phyloP scores from a whole-genome alignment of 805 yeast species.

The Priceomyces carsonii region DNA sequence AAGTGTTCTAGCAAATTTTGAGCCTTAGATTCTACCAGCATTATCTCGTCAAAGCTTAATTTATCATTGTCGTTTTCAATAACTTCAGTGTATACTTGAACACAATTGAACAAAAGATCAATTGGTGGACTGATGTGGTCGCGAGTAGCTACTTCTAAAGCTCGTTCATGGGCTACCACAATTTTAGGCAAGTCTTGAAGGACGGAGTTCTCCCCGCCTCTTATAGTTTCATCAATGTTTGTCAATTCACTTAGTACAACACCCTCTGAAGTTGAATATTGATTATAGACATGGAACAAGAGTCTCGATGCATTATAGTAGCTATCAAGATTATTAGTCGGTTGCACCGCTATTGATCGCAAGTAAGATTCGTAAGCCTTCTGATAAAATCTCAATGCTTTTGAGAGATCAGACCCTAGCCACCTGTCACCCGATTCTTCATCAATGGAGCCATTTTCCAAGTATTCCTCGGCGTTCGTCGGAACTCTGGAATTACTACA shows the following conservation, averaged over 20 bases:
- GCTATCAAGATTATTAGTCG: conserved; percentile 38
- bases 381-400: conserved; percentile 65
- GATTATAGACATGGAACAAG: conserved; percentile 57
- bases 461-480: conserved; percentile 49
- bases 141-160: conserved; percentile 22
- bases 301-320: conserved; percentile 62
- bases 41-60: conserved; percentile 13
- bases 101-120: conserved; percentile 50
- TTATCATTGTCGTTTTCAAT: conserved; percentile 34
- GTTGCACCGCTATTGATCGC: conserved; percentile 28
- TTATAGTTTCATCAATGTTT: conserved; percentile 35
- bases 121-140: conserved; percentile 21
- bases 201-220: conserved; percentile 30
- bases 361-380: conserved; percentile 50
- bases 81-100: conserved; percentile 47
- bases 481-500: conserved; percentile 24
- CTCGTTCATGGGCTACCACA: conserved; percentile 38
- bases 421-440: conserved; percentile 81
- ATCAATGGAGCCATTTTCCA: conserved; percentile 57
- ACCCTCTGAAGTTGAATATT: conserved; percentile 49
- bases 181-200: conserved; percentile 39
- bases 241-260: conserved; percentile 30
- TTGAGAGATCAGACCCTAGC: conserved; percentile 64
- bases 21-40: conserved; percentile 17
- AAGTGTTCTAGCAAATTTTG: conserved; percentile 24